Base-by-base conservation (phyloP, 129 eudicot species). In the Flaveria trinervia region DNA sequence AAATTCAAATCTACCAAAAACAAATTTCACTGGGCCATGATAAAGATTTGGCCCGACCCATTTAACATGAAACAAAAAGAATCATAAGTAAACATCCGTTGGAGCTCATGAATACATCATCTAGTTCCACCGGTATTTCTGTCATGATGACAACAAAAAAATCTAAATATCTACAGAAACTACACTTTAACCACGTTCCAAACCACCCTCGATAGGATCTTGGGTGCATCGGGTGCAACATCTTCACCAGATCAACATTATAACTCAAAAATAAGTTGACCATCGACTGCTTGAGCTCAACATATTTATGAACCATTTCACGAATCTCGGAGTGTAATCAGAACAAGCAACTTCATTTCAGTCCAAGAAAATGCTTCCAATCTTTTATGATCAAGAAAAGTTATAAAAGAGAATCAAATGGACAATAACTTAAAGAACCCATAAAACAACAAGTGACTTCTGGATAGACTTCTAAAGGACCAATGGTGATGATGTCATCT, bases 341-440 rank as follows among this genome's bases (percentile, higher is more conserved):
- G 74, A 57, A 83, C 74, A 77, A 77, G 75, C 77, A 43, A 70
- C 83, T 80, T 81, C 52, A 57, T 61, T 75, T 80, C 68, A 73
- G 73, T 85, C 74, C 76, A 76, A 36, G 83, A 77, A 65, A 62
- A 55, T 46, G 80, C 81, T 81, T 81, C 83, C 84, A 83, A 80
- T 83, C 83, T 73, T 87, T 72, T 30, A 16, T 41, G 74, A 80
- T 59, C 75, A 83, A 79, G 66, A 74, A 69, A 74, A 80, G 84
- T 56, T 50, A 64, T 70, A 77, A 65, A 55, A 83, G 84, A 83
- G 82, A 46, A 65, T 56, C 71, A 74, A 52, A 39, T 71, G 61
- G 13, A 56, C 64, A 52, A 69, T 30, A 60, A 30, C 80, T 36
- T 36, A 72, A 77, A 22, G 15, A 62, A 73, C 54, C 10, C 55